A percentile compares a stretch with the other conserved stretches of the same genome.
Conservation (phyloP, 2,329 filamentous ascomycete species). For the Neofusicoccum ribis region DNA sequence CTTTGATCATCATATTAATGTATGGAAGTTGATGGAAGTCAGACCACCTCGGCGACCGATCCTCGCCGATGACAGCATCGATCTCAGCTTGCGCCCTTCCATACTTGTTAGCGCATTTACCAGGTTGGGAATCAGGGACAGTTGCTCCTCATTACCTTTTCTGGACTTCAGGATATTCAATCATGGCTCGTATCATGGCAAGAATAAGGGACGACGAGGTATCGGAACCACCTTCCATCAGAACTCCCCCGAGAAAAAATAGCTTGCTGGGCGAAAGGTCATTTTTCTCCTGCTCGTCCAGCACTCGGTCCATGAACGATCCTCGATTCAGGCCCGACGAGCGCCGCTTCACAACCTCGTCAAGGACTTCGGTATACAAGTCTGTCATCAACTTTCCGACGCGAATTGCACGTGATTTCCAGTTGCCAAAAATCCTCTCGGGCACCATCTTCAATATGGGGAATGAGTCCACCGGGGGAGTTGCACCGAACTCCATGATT, state of each 20-base stretch:
- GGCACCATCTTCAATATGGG: slow-evolving; percentile 43
- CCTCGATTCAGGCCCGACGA: slow-evolving; percentile 20
- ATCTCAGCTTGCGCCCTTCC: slow-evolving; percentile 29
- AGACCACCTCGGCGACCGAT: background rate
- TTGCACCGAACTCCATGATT: slow-evolving; percentile 2
- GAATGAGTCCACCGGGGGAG: slow-evolving; percentile 13
- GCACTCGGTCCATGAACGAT: background rate
- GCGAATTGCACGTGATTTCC: slow-evolving; percentile 21
- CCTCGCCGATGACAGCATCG: slow-evolving; percentile 14
- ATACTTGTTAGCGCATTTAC: no score
- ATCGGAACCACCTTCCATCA: slow-evolving; percentile 39
- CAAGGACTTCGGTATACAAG: slow-evolving; percentile 26
- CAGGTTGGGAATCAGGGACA: no score
- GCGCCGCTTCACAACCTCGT: slow-evolving; percentile 26
- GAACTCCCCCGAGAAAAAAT: slow-evolving; percentile 39
- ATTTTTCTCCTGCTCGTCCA: background rate
- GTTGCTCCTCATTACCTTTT: slow-evolving; percentile 18
- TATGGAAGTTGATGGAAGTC: slow-evolving; percentile 14
- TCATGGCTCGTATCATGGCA: slow-evolving; percentile 35
- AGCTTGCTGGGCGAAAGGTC: slow-evolving; percentile 25
- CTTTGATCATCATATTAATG: slow-evolving; percentile 28
- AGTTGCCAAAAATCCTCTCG: slow-evolving; percentile 23
- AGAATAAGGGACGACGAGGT: slow-evolving; percentile 31
- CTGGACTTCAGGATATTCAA: slow-evolving; percentile 30
- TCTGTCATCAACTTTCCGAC: slow-evolving; percentile 22